Evolutionary conservation across 1,284 basidiomycete genomes (phyloP), one percentile per base, ranked within the genome.

Genomic region (Meira miltonrushii): DNA sequence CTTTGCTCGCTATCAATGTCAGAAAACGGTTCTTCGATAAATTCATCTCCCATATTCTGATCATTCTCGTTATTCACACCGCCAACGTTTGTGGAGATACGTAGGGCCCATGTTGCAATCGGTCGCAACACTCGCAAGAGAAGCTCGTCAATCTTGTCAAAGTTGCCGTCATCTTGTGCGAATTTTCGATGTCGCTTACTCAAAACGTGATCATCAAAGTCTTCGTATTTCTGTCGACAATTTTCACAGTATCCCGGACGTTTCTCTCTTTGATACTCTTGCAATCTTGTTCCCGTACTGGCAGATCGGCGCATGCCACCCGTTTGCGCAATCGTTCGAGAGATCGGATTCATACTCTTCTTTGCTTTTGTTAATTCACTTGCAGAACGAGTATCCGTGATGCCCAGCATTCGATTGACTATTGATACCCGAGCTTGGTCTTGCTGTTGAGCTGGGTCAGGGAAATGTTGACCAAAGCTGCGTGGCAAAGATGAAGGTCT

Each of bases 241-340:
- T 93, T 95, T 78, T 99, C 95, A 80, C 95, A 99, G 80, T 97
- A 98, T 10, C 95, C 95, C 7, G 93, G 90, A 79, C 91, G 96
- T 73, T 84, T 88, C 55, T 85, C 88, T 80, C 91, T 59, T 1
- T 64, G 61, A 19, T 19, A 38, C 28, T 54, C 46, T 23, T 50
- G 51, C 19, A 19, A 39, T 9, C 33, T 41, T 25, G 28, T 8
- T 11, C 17, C 54, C 28, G 69, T 58, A 57, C 71, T 74, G 52
- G 62, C 66, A 55, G 55, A 49, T 11, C 58, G 54, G n/a, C 57
- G 61, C 25, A 60, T 60, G 3, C 33, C 54, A 5, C 39, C 58
- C 4, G 3, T 33, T 33, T 33, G 28, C 3, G 28, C 28, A 33
- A 33, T 3, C 13, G 19, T 4, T 33, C 39, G 49, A 53, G 37